Percentiles rank a stretch among this genome's conserved stretches.
Conservation (phyloP, 495 filamentous ascomycete genomes). For the Penicillium argentinense region DNA sequence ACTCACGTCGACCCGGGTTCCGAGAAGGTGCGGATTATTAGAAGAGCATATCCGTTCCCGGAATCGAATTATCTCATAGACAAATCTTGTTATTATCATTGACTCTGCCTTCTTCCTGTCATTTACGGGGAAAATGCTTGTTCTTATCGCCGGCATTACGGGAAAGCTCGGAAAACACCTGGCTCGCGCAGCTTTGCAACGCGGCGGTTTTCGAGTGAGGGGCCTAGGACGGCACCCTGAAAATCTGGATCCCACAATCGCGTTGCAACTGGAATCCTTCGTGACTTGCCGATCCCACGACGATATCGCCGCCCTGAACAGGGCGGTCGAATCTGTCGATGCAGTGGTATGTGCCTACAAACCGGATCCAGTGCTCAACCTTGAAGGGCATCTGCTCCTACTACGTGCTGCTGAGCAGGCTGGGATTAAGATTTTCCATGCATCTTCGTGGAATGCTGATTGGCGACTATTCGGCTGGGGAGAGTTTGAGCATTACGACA, state of each 20-base stretch:
- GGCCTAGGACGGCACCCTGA: neutral
- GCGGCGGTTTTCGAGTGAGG: neutral
- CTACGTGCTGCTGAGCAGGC: neutral
- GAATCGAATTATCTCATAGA: slow-evolving; percentile 39
- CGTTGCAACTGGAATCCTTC: neutral
- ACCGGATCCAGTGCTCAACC: neutral
- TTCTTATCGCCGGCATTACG: neutral
- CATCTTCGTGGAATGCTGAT: neutral
- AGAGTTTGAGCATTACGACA: neutral
- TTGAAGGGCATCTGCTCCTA: neutral
- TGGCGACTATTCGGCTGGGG: neutral
- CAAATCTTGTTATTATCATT: slow-evolving; percentile 13
- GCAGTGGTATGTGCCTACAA: neutral
- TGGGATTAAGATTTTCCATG: neutral
- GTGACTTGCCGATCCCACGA: neutral
- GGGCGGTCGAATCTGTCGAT: neutral
- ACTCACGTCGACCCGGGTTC: neutral
- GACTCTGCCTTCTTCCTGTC: too few species aligned
- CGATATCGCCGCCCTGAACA: neutral
- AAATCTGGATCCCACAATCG: neutral
- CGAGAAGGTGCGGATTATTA: neutral
- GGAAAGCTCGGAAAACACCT: neutral
- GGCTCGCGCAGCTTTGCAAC: neutral
- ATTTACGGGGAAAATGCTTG: neutral
- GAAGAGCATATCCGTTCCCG: slow-evolving; percentile 1